A percentile compares a stretch with the other conserved stretches of the same genome.
These are phyloP conservation scores for Tricholoma flavovirens DNA, from an alignment of 768 basidiomycete species.

Conservation along the genomic window DNA sequence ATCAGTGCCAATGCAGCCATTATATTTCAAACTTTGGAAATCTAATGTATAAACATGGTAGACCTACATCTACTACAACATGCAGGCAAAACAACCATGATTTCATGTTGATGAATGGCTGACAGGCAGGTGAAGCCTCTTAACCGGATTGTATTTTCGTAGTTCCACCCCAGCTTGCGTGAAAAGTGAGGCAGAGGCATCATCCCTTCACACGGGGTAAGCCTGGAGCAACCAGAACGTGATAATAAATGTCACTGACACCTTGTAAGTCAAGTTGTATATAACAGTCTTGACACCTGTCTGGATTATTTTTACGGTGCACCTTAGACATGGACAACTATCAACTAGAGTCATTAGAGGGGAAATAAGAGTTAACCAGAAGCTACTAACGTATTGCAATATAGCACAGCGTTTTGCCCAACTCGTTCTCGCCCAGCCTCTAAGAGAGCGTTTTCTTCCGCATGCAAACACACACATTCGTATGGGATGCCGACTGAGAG, in stretches of 20 bases:
- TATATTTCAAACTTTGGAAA: slow-evolving; percentile 22
- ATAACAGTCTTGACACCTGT: slow-evolving; percentile 89
- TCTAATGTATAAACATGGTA: background rate
- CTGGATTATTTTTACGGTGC: slow-evolving; percentile 96
- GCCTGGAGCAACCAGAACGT: background rate
- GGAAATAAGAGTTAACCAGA: background rate
- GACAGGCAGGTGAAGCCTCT: slow-evolving; percentile 6
- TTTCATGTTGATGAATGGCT: background rate
- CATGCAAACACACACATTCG: slow-evolving; percentile 93
- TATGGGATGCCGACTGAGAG: slow-evolving; percentile 41
- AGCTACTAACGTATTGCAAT: slow-evolving; percentile 88
- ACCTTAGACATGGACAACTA: slow-evolving; percentile 97
- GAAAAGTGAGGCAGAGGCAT: slow-evolving; percentile 73
- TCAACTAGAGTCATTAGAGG: background rate
- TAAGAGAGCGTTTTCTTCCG: slow-evolving; percentile 94
- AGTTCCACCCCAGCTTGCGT: slow-evolving; percentile 78
- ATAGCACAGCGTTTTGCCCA: slow-evolving; percentile 77
- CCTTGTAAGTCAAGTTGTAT: slow-evolving; percentile 92
- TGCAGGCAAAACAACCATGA: background rate
- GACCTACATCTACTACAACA: background rate
- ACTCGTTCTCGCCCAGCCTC: slow-evolving; percentile 92
- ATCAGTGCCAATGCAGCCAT: slow-evolving; percentile 40
- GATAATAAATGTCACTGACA: slow-evolving; percentile 47
- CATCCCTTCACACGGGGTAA: slow-evolving; percentile 50
- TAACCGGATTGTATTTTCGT: slow-evolving; percentile 55